Base-by-base conservation (phyloP, 371 early-diverging fungal species). In the Edhazardia aedis region DNA sequence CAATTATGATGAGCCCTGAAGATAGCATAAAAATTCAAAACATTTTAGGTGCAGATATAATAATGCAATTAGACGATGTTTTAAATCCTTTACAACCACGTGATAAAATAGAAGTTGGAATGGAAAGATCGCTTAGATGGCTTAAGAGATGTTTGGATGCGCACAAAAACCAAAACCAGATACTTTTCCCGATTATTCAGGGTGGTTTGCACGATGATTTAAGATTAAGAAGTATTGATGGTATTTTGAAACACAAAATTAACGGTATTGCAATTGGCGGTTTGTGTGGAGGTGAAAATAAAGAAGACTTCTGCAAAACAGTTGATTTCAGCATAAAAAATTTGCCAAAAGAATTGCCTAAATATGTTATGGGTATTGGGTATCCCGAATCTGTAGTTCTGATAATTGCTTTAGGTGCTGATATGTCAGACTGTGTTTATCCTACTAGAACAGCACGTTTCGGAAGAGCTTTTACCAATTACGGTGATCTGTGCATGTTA, bases 31-130 rank as follows among this genome's bases (percentile, higher is more conserved):
- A 76, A 4, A 74, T 87, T 60, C 91, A 90, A 65, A 86, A 84
- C 68, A 76, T 78, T n/a, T 84, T 90, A 60, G 87, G 86, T 16
- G 84, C 87, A 0, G 91, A 88, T 70, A 87, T 90, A 42, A 85
- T 88, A 75, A 88, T 90, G 89, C 91, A 88, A 64, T 68, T 90
- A 51, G 90, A 90, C 65, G 88, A 90, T 69, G 89, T 90, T 14
- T 85, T 88, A 1, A 82, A 85, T 19, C 83, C 88, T 12, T 68
- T 84, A 51, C 78, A 80, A 4, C 76, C 79, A 2, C 81, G 84
- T 1, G 77, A 80, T 2, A 77, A 83, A 55, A 82, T 87, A 3
- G 86, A 84, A 64, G 83, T 83, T 61, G 88, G 88, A 30, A 85
- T 86, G 85, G 76, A 80, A 76, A 76, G 89, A 65, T 83, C 83